Conservation (phyloP, 2,329 filamentous ascomycete genomes). For the Albifimbria verrucaria region DNA sequence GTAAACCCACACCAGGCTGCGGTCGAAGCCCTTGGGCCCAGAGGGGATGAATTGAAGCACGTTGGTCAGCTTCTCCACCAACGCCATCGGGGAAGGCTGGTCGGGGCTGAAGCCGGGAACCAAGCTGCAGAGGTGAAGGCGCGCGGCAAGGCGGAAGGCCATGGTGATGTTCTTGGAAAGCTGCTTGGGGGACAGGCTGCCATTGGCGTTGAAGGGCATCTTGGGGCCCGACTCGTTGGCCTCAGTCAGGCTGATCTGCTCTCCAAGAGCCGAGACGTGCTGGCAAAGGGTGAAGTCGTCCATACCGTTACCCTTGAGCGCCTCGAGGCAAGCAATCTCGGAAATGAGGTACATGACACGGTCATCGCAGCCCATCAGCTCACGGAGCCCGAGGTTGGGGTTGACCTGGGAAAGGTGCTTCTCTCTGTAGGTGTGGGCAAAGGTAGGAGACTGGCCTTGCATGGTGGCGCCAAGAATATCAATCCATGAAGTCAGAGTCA, state of each 20-base stretch:
- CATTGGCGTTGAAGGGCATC: constrained; percentile 64
- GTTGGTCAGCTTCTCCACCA: constrained; percentile 74
- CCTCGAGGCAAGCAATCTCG: constrained; percentile 93
- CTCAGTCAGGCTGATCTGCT: constrained; percentile 83
- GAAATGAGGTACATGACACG: constrained; percentile 97
- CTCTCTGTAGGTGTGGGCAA: constrained; percentile 92
- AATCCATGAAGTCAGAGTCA: constrained; percentile 92
- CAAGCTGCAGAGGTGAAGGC: constrained; percentile 95
- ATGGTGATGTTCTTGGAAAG: constrained; percentile 85
- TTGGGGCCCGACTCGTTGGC: constrained; percentile 54
- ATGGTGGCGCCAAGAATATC: constrained; percentile 95
- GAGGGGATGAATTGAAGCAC: constrained; percentile 79
- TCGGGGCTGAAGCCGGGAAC: constrained; percentile 81
- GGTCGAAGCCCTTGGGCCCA: constrained; percentile 80
- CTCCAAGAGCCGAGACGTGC: constrained; percentile 83
- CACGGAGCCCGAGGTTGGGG: constrained; percentile 69
- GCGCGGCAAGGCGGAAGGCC: constrained; percentile 86
- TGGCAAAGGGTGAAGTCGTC: constrained; percentile 83
- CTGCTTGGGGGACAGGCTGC: constrained; percentile 76
- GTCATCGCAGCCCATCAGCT: constrained; percentile 97
- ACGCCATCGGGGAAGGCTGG: constrained; percentile 68
- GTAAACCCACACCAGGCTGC: constrained; percentile 89
- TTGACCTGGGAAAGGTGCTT: constrained; percentile 74
- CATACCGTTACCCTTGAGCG: constrained; percentile 77
- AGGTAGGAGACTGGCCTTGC: constrained; percentile 78